These are phyloP conservation scores for Phytophthora citricola DNA, from an alignment of 352 stramenopile species.

Conservation along the genomic window DNA sequence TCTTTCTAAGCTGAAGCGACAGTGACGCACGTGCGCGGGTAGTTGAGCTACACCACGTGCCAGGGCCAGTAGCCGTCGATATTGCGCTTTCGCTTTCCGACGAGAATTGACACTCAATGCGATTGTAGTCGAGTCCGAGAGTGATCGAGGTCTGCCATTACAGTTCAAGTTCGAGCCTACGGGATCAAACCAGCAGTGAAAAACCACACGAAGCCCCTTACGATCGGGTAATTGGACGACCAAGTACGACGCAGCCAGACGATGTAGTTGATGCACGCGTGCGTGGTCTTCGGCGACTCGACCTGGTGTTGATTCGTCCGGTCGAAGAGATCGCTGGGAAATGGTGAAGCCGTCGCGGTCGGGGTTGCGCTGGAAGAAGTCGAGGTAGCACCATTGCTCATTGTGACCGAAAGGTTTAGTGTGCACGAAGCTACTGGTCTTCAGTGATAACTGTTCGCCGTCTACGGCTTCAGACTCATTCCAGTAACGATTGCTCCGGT, in stretches of 20 bases:
- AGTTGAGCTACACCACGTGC: constrained; percentile 35
- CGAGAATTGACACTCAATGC: neutral
- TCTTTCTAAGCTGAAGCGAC: constrained; percentile 42
- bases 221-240: constrained; percentile 30
- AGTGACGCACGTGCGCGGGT: constrained; percentile 39
- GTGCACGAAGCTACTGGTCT: constrained; percentile 32
- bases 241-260: constrained; percentile 27
- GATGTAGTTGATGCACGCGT: constrained; percentile 41
- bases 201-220: constrained; percentile 36
- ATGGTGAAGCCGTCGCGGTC: constrained; percentile 31
- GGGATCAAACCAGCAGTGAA: constrained; percentile 31
- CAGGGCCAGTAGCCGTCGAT: constrained; percentile 18
- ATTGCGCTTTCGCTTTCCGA: constrained; percentile 13
- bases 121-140: neutral
- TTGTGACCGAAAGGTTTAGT: constrained; percentile 18
- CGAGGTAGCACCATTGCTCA: constrained; percentile 32
- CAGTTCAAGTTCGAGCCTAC: neutral
- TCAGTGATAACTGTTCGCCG: constrained; percentile 28
- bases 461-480: neutral
- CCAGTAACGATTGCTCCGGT: constrained; percentile 8
- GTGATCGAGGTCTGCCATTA: neutral
- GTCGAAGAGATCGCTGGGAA: constrained; percentile 21
- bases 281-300: constrained; percentile 10
- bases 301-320: constrained; percentile 7
- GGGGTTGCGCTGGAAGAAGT: constrained; percentile 26